phyloP scores from a whole-genome alignment of 495 filamentous ascomycete species.

The Penicillium bovifimosum region DNA sequence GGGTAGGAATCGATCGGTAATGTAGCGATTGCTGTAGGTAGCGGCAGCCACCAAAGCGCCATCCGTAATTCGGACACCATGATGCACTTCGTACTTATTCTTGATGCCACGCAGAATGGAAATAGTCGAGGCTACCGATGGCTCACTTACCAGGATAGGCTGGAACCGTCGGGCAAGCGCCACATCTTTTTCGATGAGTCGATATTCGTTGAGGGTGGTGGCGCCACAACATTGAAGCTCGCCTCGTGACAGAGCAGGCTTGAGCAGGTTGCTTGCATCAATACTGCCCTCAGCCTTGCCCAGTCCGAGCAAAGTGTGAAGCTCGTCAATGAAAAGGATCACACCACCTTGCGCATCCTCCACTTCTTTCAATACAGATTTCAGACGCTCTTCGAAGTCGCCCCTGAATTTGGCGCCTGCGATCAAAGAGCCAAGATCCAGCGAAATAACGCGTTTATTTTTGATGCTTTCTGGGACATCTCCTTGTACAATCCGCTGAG shows the following conservation, averaged over 20 bases:
- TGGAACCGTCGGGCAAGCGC: conserved; percentile 91
- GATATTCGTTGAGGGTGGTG: conserved; percentile 87
- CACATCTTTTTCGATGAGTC: conserved; percentile 91
- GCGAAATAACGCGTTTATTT: conserved; percentile 78
- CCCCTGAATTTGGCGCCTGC: conserved; percentile 94
- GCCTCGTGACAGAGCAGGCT: conserved; percentile 86
- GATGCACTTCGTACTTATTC: conserved; percentile 94
- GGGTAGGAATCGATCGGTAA: conserved; percentile 90
- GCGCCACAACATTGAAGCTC: conserved; percentile 94
- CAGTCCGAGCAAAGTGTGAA: conserved; percentile 85
- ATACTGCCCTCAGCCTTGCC: conserved; percentile 95
- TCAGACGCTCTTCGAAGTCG: conserved; percentile 93
- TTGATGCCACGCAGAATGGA: conserved; percentile 96
- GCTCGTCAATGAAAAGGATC: conserved; percentile 93
- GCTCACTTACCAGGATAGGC: conserved; percentile 84
- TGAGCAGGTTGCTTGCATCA: conserved; percentile 91
- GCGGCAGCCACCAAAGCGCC: conserved; percentile 88
- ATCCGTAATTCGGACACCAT: conserved; percentile 87
- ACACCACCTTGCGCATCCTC: conserved; percentile 81
- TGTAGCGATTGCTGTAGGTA: conserved; percentile 89
- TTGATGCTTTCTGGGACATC: conserved; percentile 97
- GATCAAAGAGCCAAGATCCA: conserved; percentile 88
- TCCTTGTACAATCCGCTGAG: conserved; percentile 82
- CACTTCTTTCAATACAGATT: conserved; percentile 85
- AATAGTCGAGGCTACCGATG: conserved; percentile 84